Base-by-base conservation (phyloP, 495 filamentous ascomycete genomes). In the Polyplosphaeria fusca region DNA sequence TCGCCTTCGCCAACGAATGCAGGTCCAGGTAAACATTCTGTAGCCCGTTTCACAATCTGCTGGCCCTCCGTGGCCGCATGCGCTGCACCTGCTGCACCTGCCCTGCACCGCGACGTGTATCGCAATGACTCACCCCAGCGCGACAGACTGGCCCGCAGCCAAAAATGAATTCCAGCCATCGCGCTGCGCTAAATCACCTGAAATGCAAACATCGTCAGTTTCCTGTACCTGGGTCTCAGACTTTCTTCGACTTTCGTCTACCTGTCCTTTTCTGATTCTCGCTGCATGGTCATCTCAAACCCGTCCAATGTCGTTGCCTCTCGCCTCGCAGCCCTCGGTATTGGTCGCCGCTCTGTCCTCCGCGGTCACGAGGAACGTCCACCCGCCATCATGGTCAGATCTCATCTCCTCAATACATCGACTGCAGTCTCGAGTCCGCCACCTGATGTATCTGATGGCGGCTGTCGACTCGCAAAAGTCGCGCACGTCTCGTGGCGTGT, bases 31-130 rank as follows among this genome's bases (percentile, higher is more conserved):
- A 41, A 45, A 42, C 52, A 46, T 52, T 48, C 40, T 57, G 59
- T 40, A 14, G 59, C 28, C 7, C 27, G 59, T 62, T 62, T 62
- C 59, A 62, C 47, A 61, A 41, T 62, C 45, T 62, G 52, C 52
- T 57, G 52, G 52, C 20, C 49, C 46, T 37, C 42, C 41, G 45
- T 7, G 39, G 56, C 43, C 24, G 56, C 56, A 59, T 60, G 27
- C 28, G 11, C 19, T 11, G 16, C 40, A 44, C 41, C 35, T 11
- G 20, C 38, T 53, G 59, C 52, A 62, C n/a, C n/a, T n/a, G n/a
- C n/a, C n/a, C n/a, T 62, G 59, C 59, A 57, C n/a, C 3, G 22
- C 52, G 39, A 62, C 59, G 59, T 62, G 59, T 28, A 56, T 20
- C 39, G 39, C 37, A 26, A 40, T 57, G 59, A 62, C 28, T 62